These are phyloP conservation scores for Miamiensis avidus DNA, from an alignment of 169 alveolate species.

Conservation along the genomic window DNA sequence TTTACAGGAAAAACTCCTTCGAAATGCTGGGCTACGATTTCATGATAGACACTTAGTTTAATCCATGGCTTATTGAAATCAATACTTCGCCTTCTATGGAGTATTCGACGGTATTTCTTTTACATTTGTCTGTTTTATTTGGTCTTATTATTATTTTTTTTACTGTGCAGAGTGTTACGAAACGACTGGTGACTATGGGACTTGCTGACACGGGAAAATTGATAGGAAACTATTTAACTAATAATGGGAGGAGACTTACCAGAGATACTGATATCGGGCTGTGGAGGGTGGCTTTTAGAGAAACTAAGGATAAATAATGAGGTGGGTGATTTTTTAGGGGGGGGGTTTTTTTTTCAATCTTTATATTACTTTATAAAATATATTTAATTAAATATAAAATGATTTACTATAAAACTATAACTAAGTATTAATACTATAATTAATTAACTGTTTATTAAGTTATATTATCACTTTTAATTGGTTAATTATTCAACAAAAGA, in stretches of 20 bases:
- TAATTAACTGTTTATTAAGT: too few relatives aligned
- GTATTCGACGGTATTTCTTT: slow-evolving; percentile 58
- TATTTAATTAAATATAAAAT: too few relatives aligned
- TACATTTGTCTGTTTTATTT: background rate
- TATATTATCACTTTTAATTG: too few relatives aligned
- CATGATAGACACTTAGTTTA: slow-evolving; percentile 72
- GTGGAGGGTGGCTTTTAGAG: slow-evolving; percentile 12
- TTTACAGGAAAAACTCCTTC: slow-evolving; percentile 61
- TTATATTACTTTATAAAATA: too few relatives aligned
- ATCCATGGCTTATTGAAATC: slow-evolving; percentile 78
- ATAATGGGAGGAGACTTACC: slow-evolving; percentile 5
- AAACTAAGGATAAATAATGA: background rate
- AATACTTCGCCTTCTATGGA: slow-evolving; percentile 80
- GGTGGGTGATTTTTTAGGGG: too few relatives aligned
- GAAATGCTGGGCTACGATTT: slow-evolving; percentile 84
- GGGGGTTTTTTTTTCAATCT: too few relatives aligned
- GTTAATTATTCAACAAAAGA: too few relatives aligned
- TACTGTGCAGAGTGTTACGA: slow-evolving; percentile 36
- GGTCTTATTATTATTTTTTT: background rate
- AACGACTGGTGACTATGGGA: slow-evolving; percentile 38
- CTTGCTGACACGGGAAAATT: slow-evolving; percentile 31
- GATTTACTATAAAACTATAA: too few relatives aligned
- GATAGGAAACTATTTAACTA: slow-evolving; percentile 1
- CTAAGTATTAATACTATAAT: too few relatives aligned
- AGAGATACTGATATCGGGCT: slow-evolving; percentile 5